phyloP scores from a whole-genome alignment of 1,284 basidiomycete genomes.

The Puccinia horiana region DNA sequence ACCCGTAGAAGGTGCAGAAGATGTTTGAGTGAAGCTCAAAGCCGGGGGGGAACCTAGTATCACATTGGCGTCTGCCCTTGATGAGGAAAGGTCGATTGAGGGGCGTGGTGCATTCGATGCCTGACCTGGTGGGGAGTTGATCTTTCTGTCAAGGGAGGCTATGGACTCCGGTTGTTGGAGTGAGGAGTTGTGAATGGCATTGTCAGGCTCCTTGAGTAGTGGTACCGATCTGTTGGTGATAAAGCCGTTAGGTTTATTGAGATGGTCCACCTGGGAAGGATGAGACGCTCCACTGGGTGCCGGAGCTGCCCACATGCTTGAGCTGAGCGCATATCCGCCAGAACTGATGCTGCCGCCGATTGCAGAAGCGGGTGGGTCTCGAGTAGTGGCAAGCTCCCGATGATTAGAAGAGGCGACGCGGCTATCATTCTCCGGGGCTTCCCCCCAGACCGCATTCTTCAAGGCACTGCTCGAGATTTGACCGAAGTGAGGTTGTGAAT shows the following conservation, averaged over 20 bases:
- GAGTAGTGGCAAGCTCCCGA: neutral
- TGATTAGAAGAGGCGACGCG: neutral
- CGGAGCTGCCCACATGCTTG: conserved; percentile 49
- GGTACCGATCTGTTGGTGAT: neutral
- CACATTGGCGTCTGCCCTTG: conserved; percentile 14
- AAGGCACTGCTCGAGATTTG: conserved; percentile 15
- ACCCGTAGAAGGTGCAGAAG: conserved; percentile 44
- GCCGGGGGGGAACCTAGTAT: conserved; percentile 41
- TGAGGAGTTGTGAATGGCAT: neutral
- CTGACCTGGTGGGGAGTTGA: conserved; percentile 11
- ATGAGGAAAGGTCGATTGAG: neutral
- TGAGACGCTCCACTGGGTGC: neutral
- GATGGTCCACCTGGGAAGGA: neutral
- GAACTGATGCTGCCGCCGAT: conserved; percentile 13
- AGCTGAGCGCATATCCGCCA: conserved; percentile 46
- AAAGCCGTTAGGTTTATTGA: neutral
- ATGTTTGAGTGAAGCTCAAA: conserved; percentile 43
- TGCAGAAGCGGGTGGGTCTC: neutral
- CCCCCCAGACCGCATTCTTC: conserved; percentile 8
- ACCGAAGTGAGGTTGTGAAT: neutral
- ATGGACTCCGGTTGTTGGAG: neutral
- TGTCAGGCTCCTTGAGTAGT: conserved; percentile 3
- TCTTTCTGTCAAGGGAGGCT: neutral
- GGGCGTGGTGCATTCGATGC: conserved; percentile 1
- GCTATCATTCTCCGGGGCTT: neutral